Conservation (phyloP, 805 yeast genomes). For the Alloascoidea africana region DNA sequence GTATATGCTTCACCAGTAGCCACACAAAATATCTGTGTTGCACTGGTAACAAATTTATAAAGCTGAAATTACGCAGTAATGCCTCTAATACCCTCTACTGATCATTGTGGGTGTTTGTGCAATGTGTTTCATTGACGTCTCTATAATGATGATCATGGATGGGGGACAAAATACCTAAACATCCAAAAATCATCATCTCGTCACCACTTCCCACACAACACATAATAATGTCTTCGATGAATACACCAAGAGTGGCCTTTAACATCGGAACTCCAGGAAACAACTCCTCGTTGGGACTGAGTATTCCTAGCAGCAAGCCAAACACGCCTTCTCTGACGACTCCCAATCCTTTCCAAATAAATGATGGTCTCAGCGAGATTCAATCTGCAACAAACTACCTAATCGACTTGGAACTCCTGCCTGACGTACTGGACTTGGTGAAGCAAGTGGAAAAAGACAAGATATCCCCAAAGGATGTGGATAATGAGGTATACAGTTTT, state of each 20-base stretch:
- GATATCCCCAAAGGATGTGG: slow-evolving; percentile 13
- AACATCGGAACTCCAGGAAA: slow-evolving; percentile 1
- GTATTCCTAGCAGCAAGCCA: neutral
- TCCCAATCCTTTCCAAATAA: neutral
- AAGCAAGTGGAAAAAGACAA: slow-evolving; percentile 10
- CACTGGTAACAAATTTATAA: too few species aligned
- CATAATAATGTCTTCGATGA: neutral
- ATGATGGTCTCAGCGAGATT: neutral
- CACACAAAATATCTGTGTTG: too few species aligned
- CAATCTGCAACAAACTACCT: slow-evolving; percentile 1
- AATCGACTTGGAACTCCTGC: slow-evolving; percentile 12
- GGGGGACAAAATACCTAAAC: too few species aligned
- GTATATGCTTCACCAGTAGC: too few species aligned
- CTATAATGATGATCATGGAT: too few species aligned
- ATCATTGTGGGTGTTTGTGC: too few species aligned
- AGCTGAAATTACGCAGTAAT: too few species aligned
- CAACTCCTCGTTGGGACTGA: neutral
- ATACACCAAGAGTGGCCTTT: neutral
- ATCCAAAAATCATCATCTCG: too few species aligned
- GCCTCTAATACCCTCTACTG: too few species aligned
- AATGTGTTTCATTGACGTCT: too few species aligned
- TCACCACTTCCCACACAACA: neutral
- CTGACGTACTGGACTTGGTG: slow-evolving; percentile 11
- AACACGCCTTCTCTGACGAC: neutral
- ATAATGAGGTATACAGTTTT: slow-evolving; percentile 10